phyloP scores from a whole-genome alignment of 2,329 filamentous ascomycete genomes.

The Coniochaeta ligniaria region DNA sequence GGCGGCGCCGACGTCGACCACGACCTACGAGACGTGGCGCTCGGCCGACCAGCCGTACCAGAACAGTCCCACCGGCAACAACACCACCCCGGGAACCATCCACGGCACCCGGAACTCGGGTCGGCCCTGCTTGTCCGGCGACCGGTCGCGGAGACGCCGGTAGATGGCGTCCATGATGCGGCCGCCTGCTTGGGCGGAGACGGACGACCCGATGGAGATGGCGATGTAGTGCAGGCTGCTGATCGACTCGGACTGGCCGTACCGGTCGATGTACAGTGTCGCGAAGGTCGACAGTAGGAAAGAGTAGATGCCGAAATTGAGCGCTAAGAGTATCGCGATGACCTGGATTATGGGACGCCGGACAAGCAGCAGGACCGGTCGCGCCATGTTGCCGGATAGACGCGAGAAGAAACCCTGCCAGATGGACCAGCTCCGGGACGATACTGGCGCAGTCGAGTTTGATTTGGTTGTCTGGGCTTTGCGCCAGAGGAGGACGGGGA shows the following conservation, averaged over 20 bases:
- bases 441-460: conserved; percentile 9
- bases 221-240: conserved; percentile 41
- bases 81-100: conserved; percentile 24
- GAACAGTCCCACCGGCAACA: conserved; percentile 41
- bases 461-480: conserved; percentile 40
- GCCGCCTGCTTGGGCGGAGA: conserved; percentile 28
- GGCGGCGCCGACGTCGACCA: conserved; percentile 50
- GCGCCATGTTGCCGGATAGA: conserved; percentile 19
- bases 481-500: conserved; percentile 49
- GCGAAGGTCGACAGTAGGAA: conserved; percentile 48
- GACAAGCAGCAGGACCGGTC: not conserved
- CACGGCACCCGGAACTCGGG: conserved; percentile 27
- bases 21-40: conserved; percentile 36
- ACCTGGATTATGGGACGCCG: conserved; percentile 32
- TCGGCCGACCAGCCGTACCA: conserved; percentile 40
- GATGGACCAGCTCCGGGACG: conserved; percentile 19
- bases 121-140: conserved; percentile 36
- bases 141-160: conserved; percentile 20
- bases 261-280: conserved; percentile 35
- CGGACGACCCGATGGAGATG: conserved; percentile 24
- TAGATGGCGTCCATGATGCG: conserved; percentile 31
- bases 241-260: conserved; percentile 33
- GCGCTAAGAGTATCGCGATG: conserved; percentile 24
- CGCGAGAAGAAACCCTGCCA: conserved; percentile 16
- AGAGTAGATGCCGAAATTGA: conserved; percentile 43